Conservation (phyloP, 768 basidiomycete genomes). For the Mycena rosella region DNA sequence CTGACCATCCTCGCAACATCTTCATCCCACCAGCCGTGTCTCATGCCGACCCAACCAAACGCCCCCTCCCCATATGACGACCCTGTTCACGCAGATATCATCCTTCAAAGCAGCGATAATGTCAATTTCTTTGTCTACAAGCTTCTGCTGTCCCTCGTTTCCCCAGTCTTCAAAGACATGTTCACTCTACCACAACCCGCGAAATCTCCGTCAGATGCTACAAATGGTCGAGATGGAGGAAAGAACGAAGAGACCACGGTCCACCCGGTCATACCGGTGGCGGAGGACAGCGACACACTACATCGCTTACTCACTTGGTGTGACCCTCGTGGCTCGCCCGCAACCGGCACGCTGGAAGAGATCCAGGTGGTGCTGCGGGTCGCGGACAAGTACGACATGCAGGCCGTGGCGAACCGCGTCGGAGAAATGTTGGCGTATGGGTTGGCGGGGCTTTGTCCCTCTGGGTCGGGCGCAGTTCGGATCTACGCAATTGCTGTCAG, state of each 20-base stretch:
- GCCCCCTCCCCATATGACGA: slow-evolving; percentile 13
- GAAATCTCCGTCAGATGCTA: too few species aligned
- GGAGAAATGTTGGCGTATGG: slow-evolving; percentile 41
- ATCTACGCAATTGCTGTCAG: slow-evolving; percentile 56
- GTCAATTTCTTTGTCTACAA: slow-evolving; percentile 42
- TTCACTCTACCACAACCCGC: slow-evolving; percentile 39
- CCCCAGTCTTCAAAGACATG: slow-evolving; percentile 45
- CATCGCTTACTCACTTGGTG: slow-evolving; percentile 50
- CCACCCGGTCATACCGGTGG: slow-evolving; percentile 37
- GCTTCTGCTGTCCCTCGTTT: slow-evolving; percentile 39
- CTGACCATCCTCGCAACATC: neutral
- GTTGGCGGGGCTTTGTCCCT: slow-evolving; percentile 30
- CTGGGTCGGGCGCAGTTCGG: slow-evolving; percentile 49
- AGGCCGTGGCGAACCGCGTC: slow-evolving; percentile 45
- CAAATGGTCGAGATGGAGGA: too few species aligned
- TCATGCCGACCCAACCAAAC: too few species aligned
- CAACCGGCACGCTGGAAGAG: slow-evolving; percentile 48
- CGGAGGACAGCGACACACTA: slow-evolving; percentile 48
- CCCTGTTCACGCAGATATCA: slow-evolving; percentile 13
- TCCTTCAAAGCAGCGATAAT: slow-evolving; percentile 36
- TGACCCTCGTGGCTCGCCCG: slow-evolving; percentile 52
- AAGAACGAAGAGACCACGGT: slow-evolving; percentile 32
- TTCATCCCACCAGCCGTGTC: too few species aligned
- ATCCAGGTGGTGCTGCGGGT: slow-evolving; percentile 50
- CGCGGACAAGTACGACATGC: slow-evolving; percentile 57